Base-by-base conservation (phyloP, 1,284 basidiomycete genomes). In the Ustilago loliicola region DNA sequence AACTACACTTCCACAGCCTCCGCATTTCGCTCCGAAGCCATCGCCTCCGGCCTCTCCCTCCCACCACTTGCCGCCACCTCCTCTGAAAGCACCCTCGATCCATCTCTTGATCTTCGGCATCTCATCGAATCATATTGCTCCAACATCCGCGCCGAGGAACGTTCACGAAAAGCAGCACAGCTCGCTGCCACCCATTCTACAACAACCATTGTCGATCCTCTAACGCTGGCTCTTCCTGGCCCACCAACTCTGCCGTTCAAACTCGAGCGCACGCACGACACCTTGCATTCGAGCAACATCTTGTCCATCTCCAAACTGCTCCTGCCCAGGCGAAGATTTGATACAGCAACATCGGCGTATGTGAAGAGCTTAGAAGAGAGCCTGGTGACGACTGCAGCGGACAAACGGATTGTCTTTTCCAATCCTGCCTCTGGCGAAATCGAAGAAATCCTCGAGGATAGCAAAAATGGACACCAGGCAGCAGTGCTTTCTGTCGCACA, bases 211-310 rank as follows among this genome's bases (percentile, higher is more conserved):
- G 34, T 29, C 17, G 66, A 73, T 27, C 70, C 76, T 19, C 74
- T 79, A 40, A 69, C 67, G 9, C 72, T 77, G 10, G 38, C 61
- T 4, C 64, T 81, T 17, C 55, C 58, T 0, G 74, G 72, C 13
- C 68, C 72, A 1, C 0, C 68, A 3, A 71, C 60, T 11, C 62
- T 72, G 4, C 61, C 65, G 3, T 72, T 67, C 61, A 27, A 42
- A 1, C 66, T 85, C 7, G 27, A 21, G 2, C 34, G 62, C 13
- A 81, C 83, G 0, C 62, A 79, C 27, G 8, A 66, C 11, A 70
- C 80, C 1, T 23, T 85, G 15, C 84, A 85, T 38, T 68, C 73
- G 1, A 60, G 73, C 53, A 85, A 85, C 69, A 81, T 85, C 53
- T 75, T 85, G 47, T 80, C 81, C 27, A 64, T 85, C 21, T 27